Base-by-base conservation (phyloP, 108 stramenopile species). In the Fragilaria radians region DNA sequence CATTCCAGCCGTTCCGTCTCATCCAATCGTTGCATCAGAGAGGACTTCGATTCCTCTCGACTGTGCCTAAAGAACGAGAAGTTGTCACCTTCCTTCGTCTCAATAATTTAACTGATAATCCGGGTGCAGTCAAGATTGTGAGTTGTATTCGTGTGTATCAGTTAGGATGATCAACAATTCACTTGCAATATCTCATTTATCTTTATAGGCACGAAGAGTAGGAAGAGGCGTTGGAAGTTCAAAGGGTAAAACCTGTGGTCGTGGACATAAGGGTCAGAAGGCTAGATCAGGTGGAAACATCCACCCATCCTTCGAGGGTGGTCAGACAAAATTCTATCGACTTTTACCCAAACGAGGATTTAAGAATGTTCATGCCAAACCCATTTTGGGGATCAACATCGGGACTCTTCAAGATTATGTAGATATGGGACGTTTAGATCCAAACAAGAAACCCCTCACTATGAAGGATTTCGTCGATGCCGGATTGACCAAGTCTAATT, bases 181-280 rank as follows among this genome's bases (percentile, higher is more conserved):
- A 42, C 42, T 42, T 11, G 7, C 11, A 14, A 7, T 42, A 11
- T 42, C 42, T 42, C 42, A 14, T 42, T 11, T 14, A 11, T 7
- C 7, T 11, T 11, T 28, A 32, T 30, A 73, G 60, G 69, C 65
- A 56, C 82, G 84, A 36, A 86, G 95, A 4, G 78, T 98, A n/a
- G 99, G 99, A 14, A 83, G 99, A 18, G 99, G 99, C 32, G 93
- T 86, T 52, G 99, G 99, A 26, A 87, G 88, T 25, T 86, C 85
- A 27, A 83, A 79, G 52, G 99, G 99, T 25, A 99, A 99, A 72
- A 99, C 97, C 5, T 84, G 75, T 45, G 97, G 97, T 7, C 68
- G 87, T 9, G 99, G 99, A 4, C 96, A 98, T 70, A 98, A 99
- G 71, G 97, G 98, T 19, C 91, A 94, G 63, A 93, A 94, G 72